Evolutionary conservation across 345 rosid species (phyloP).

Genomic region (Schrenkiella parvula): DNA sequence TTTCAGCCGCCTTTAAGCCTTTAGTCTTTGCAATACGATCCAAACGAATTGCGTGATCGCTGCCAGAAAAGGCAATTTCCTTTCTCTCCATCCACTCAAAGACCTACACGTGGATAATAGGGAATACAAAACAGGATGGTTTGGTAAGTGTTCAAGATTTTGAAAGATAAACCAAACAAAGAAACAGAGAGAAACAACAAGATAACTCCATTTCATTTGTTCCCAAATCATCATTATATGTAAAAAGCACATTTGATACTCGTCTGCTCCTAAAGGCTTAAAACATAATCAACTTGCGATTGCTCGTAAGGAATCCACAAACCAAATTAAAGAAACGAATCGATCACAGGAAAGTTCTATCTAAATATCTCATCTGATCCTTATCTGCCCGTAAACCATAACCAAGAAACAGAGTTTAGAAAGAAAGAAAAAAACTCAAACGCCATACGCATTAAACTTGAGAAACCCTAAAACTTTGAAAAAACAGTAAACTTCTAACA

Average conservation of each 20-base stretch:
- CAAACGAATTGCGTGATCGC: conserved; percentile 48
- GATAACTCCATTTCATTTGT: background rate
- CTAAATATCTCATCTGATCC: background rate
- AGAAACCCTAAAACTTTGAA: background rate
- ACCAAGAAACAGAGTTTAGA: background rate
- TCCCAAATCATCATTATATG: background rate
- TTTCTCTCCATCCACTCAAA: conserved; percentile 82
- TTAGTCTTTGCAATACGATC: conserved; percentile 60
- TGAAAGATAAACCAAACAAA: background rate
- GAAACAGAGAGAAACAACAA: background rate
- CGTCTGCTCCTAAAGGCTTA: background rate
- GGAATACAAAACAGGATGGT: background rate
- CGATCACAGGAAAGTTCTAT: background rate
- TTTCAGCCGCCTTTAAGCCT: conserved; percentile 62
- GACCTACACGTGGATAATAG: conserved; percentile 34
- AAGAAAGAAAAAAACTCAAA: background rate
- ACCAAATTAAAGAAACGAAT: background rate
- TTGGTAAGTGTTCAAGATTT: background rate
- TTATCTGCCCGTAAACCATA: background rate
- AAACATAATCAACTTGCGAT: background rate
- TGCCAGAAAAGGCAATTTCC: conserved; percentile 36
- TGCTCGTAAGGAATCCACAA: background rate
- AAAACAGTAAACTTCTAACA: background rate
- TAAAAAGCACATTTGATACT: background rate
- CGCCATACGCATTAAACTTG: background rate